Evolutionary conservation across 2,329 filamentous ascomycete genomes (phyloP).

Genomic region (Gliomastix tumulicola): DNA sequence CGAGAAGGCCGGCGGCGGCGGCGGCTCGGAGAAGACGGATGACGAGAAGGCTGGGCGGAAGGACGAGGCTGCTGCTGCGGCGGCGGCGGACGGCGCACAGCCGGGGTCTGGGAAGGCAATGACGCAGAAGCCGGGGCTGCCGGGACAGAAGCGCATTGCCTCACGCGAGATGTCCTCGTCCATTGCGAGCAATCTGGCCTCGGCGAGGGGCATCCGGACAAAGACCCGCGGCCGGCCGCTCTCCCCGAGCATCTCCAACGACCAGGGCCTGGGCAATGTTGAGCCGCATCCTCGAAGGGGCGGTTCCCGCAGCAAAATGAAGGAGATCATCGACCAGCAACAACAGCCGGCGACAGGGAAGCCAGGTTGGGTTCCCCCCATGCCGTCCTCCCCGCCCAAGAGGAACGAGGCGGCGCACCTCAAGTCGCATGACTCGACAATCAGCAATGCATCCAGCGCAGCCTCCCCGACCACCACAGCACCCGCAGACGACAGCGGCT

Average conservation of each 20-base stretch:
- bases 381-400: conserved; percentile 10
- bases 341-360: conserved; percentile 32
- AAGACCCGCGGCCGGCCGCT: conserved; percentile 60
- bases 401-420: conserved; percentile 10
- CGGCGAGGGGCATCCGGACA: conserved; percentile 70
- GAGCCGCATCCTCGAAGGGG: conserved; percentile 47
- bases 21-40: conserved; percentile 7
- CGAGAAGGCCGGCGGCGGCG: conserved; percentile 15
- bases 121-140: conserved; percentile 15
- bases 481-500: conserved; percentile 63
- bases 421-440: not conserved
- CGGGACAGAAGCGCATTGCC: conserved; percentile 42
- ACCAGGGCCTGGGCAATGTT: conserved; percentile 66
- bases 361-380: conserved; percentile 45
- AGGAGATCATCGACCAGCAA: conserved; percentile 46
- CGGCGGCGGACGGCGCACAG: conserved; percentile 6
- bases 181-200: conserved; percentile 82
- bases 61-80: conserved; percentile 12
- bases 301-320: conserved; percentile 44
- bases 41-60: conserved; percentile 12
- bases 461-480: conserved; percentile 5
- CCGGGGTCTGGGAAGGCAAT: too few relatives aligned
- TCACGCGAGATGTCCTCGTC: conserved; percentile 70
- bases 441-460: too few relatives aligned
- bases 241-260: conserved; percentile 65